Conservation (phyloP, 805 yeast species). For the Lipomyces orientalis region DNA sequence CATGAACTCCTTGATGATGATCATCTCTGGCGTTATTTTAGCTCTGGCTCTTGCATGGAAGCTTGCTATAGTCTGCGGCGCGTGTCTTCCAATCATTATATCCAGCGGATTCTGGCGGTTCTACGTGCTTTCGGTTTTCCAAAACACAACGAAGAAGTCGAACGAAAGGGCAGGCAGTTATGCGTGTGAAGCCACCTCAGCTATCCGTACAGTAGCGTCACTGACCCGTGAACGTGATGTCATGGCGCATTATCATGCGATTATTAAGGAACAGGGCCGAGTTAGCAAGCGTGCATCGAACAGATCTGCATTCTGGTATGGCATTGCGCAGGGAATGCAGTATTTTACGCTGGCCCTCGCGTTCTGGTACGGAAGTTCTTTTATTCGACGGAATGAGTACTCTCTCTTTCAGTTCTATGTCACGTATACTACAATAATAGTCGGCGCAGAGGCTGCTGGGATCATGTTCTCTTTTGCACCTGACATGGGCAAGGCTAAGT, state of each 20-base stretch:
- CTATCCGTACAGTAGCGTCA: slow-evolving; percentile 52
- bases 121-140: slow-evolving; percentile 44
- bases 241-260: slow-evolving; percentile 40
- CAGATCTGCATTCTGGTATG: slow-evolving; percentile 24
- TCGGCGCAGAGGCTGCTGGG: slow-evolving; percentile 54
- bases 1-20: slow-evolving; percentile 44
- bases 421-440: slow-evolving; percentile 48
- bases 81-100: slow-evolving; percentile 46
- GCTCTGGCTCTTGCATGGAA: slow-evolving; percentile 51
- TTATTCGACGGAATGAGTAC: slow-evolving; percentile 44
- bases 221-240: slow-evolving; percentile 52
- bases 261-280: slow-evolving; percentile 22
- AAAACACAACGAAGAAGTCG: slow-evolving; percentile 30
- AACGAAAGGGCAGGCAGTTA: slow-evolving; percentile 46
- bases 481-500: slow-evolving; percentile 51
- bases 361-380: slow-evolving; percentile 52
- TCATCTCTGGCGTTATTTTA: slow-evolving; percentile 45
- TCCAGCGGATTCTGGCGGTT: slow-evolving; percentile 50
- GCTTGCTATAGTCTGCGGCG: slow-evolving; percentile 50
- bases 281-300: slow-evolving; percentile 10
- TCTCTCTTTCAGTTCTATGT: slow-evolving; percentile 47
- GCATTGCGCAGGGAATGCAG: slow-evolving; percentile 25
- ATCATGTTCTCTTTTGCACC: slow-evolving; percentile 51
- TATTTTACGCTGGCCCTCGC: slow-evolving; percentile 51
- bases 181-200: slow-evolving; percentile 46